Conservation (phyloP, 1,139 yeast species). For the Suhomyces panamericanus region DNA sequence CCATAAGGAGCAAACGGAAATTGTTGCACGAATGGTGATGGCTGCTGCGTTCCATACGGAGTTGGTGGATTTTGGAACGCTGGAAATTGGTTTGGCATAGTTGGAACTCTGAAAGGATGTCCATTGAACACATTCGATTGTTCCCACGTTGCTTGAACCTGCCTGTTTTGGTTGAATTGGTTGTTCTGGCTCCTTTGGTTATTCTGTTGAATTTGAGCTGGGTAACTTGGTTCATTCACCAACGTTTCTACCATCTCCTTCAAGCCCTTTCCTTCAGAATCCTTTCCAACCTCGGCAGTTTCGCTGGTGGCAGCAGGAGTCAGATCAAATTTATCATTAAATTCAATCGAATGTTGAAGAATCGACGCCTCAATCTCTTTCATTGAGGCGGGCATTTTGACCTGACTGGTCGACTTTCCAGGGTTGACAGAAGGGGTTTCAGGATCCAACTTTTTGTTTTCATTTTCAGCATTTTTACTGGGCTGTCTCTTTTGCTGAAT, state of each 20-base stretch:
- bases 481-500: constrained; percentile 1
- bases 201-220: not conserved
- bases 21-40: not conserved
- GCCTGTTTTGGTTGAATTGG: not conserved
- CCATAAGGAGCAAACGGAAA: constrained; percentile 8
- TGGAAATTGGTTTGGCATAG: constrained; percentile 1
- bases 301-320: constrained; percentile 4
- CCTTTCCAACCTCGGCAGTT: constrained; percentile 9
- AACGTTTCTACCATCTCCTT: constrained; percentile 22
- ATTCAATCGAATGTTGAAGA: constrained; percentile 27
- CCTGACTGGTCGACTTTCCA: constrained; percentile 4
- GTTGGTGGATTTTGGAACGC: constrained; percentile 5
- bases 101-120: constrained; percentile 6
- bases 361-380: constrained; percentile 37
- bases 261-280: constrained; percentile 12
- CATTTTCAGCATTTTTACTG: constrained; percentile 2
- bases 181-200: no score
- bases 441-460: not conserved
- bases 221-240: constrained; percentile 11
- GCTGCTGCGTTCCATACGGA: constrained; percentile 3
- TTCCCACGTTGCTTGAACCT: constrained; percentile 3
- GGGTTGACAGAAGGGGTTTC: constrained; percentile 4
- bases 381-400: constrained; percentile 20
- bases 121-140: constrained; percentile 1
- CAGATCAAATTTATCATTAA: constrained; percentile 15